Evolutionary conservation across 208 protist species (phyloP).

Genomic region (Trypanosoma caninum): DNA sequence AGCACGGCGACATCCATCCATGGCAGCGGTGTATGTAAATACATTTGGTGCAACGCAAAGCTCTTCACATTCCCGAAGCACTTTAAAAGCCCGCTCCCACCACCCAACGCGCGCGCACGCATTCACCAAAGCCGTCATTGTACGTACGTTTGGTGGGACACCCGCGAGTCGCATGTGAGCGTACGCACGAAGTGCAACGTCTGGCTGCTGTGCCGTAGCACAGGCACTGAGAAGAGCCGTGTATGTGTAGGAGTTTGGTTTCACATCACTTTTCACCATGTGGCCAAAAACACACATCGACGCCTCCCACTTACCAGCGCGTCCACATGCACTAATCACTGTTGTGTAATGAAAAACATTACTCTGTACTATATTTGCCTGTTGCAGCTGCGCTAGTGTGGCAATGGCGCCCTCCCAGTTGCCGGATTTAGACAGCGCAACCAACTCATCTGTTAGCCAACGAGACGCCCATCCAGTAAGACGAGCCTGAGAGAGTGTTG

Average conservation of each 20-base stretch:
- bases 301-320: constrained; percentile 55
- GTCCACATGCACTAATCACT: constrained; percentile 78
- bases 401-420: constrained; percentile 80
- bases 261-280: constrained; percentile 70
- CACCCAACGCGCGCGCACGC: constrained; percentile 53
- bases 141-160: constrained; percentile 76
- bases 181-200: constrained; percentile 65
- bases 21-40: constrained; percentile 85
- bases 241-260: constrained; percentile 88
- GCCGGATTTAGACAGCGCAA: constrained; percentile 51
- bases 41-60: constrained; percentile 82
- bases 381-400: constrained; percentile 58
- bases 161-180: constrained; percentile 73
- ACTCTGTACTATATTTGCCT: constrained; percentile 63
- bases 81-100: constrained; percentile 72
- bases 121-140: constrained; percentile 69
- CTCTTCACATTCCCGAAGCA: constrained; percentile 74
- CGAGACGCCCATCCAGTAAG: constrained; percentile 67
- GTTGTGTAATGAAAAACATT: constrained; percentile 92
- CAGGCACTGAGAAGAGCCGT: constrained; percentile 76
- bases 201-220: constrained; percentile 37
- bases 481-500: constrained; percentile 53
- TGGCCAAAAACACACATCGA: constrained; percentile 61
- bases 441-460: constrained; percentile 88
- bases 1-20: constrained; percentile 81